Evolutionary conservation across 768 basidiomycete species (phyloP).

Genomic region (Leccinum subgranulosum): DNA sequence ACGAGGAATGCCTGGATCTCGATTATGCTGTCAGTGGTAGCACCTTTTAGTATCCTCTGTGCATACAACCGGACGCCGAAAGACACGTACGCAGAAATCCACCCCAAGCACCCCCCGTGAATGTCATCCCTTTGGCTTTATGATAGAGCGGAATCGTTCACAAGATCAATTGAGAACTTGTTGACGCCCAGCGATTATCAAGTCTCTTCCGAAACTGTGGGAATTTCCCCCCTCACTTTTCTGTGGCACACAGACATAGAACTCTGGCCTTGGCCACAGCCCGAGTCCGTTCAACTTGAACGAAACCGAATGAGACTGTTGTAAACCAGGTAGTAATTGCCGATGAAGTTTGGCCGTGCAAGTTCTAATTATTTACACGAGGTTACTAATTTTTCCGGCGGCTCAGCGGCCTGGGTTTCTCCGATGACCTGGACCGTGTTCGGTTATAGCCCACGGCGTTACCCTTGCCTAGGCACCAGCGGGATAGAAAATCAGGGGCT

Average conservation of each 20-base stretch:
- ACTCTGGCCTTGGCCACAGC: neutral
- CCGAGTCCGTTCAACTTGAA: neutral
- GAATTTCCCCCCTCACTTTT: no score
- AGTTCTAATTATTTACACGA: no score
- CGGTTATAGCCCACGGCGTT: no score
- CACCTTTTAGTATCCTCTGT: neutral
- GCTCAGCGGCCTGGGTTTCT: no score
- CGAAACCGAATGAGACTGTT: no score
- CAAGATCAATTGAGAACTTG: neutral
- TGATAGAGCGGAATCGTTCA: neutral
- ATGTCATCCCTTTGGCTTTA: neutral
- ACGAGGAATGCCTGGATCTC: neutral
- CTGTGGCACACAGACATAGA: neutral
- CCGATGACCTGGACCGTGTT: no score
- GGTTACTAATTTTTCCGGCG: no score
- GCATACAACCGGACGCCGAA: neutral
- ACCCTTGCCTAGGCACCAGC: no score
- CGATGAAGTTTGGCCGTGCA: no score
- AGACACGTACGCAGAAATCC: neutral
- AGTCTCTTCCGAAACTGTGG: no score
- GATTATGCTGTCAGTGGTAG: neutral
- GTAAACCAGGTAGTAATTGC: no score
- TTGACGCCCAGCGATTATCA: neutral
- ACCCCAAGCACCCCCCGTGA: neutral
- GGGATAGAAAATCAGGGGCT: no score